Percentiles rank a stretch among this genome's conserved stretches.
These are phyloP conservation scores for Melaleuca quinquenervia DNA, from an alignment of 345 rosid species.

Conservation along the genomic window DNA sequence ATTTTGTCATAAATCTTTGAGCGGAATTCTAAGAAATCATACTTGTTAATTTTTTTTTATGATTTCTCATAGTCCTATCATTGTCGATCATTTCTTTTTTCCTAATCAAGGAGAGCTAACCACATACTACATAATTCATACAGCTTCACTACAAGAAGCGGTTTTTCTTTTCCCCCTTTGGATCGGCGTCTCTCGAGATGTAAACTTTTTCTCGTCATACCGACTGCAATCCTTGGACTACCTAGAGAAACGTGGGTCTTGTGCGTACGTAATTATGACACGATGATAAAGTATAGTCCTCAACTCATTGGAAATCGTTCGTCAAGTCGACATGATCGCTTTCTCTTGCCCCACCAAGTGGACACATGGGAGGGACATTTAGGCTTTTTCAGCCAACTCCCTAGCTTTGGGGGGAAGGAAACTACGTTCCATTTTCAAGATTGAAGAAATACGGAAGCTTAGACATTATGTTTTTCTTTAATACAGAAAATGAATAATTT, in stretches of 20 bases:
- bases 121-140: neutral
- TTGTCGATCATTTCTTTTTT: neutral
- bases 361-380: neutral
- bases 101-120: neutral
- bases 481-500: neutral
- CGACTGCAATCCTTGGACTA: neutral
- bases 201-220: neutral
- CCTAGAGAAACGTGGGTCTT: neutral
- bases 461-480: neutral
- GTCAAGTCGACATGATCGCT: neutral
- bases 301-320: neutral
- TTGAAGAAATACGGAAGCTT: too few relatives aligned
- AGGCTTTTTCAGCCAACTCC: neutral
- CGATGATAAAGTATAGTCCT: neutral
- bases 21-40: fast-evolving
- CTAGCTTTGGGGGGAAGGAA: too few relatives aligned
- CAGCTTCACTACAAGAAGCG: neutral
- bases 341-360: neutral
- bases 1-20: fast-evolving
- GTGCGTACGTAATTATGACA: neutral
- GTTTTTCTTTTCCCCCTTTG: too few relatives aligned
- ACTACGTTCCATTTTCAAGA: too few relatives aligned
- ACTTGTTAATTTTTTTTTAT: neutral
- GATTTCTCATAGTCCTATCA: neutral
- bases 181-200: too few relatives aligned